A percentile compares a stretch with the other conserved stretches of the same genome.
Conservation (phyloP, 768 basidiomycete species). For the Naganishia vishniacii region DNA sequence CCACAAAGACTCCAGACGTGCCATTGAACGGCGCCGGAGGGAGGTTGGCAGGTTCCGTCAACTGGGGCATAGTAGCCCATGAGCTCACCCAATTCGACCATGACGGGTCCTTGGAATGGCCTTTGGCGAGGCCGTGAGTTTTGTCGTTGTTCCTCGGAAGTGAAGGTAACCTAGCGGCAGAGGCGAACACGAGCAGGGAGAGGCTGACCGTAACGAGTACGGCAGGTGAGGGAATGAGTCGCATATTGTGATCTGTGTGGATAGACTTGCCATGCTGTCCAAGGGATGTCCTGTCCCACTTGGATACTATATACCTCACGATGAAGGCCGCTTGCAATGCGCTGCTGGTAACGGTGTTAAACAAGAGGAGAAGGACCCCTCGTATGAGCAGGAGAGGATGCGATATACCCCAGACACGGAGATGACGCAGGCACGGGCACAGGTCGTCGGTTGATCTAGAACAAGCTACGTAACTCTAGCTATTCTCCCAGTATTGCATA, state of each 20-base stretch:
- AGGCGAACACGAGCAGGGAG: background rate
- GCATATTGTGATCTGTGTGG: background rate
- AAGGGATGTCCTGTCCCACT: too few species aligned
- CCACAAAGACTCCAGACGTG: constrained; percentile 48
- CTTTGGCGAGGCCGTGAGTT: constrained; percentile 3
- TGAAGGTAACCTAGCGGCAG: background rate
- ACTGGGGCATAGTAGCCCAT: constrained; percentile 46
- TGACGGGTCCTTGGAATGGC: background rate
- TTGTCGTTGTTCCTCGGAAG: background rate
- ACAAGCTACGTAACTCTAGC: too few species aligned
- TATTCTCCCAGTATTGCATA: too few species aligned
- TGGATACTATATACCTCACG: too few species aligned
- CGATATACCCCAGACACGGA: too few species aligned
- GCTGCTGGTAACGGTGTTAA: too few species aligned
- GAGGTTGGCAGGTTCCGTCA: constrained; percentile 45
- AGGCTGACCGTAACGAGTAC: background rate
- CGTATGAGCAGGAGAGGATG: too few species aligned
- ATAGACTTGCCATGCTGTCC: background rate
- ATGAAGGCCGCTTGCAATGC: too few species aligned
- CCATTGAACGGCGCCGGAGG: constrained; percentile 32
- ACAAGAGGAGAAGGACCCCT: too few species aligned
- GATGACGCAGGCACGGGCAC: too few species aligned
- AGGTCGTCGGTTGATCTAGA: too few species aligned
- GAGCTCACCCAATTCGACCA: constrained; percentile 40
- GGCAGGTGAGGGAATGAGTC: background rate